Evolutionary conservation across 1,284 basidiomycete genomes (phyloP).

Genomic region (Thelephora terrestris): DNA sequence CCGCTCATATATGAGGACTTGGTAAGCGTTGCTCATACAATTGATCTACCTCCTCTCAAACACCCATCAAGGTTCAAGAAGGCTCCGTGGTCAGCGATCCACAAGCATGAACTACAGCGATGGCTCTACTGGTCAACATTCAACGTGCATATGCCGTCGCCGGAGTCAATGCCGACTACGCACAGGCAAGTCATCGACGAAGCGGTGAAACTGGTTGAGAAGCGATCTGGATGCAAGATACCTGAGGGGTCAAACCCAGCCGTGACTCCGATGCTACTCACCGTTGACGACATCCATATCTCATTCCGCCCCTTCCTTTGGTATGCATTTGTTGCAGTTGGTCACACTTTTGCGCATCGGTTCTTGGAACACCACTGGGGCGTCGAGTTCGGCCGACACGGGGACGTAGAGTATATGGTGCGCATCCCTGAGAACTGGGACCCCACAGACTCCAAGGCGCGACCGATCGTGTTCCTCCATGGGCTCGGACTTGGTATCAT

Average conservation of each 20-base stretch:
- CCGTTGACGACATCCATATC: conserved; percentile 70
- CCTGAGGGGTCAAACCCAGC: conserved; percentile 50
- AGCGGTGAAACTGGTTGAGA: conserved; percentile 55
- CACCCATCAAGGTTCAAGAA: conserved; percentile 55
- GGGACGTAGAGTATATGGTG: conserved; percentile 69
- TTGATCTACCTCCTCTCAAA: conserved; percentile 12
- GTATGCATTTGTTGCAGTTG: conserved; percentile 50
- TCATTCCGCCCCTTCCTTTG: conserved; percentile 60
- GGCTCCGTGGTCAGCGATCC: conserved; percentile 65
- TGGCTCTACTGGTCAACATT: conserved; percentile 87
- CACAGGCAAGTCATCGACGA: conserved; percentile 46
- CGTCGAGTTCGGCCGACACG: conserved; percentile 37
- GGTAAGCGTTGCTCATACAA: conserved; percentile 23
- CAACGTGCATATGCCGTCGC: conserved; percentile 47
- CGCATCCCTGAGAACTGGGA: conserved; percentile 63
- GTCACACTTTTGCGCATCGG: conserved; percentile 41
- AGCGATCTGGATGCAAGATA: conserved; percentile 60
- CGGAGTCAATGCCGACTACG: conserved; percentile 34
- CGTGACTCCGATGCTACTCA: conserved; percentile 59
- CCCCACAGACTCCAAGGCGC: conserved; percentile 32
- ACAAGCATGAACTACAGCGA: conserved; percentile 50
- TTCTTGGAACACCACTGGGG: conserved; percentile 37
- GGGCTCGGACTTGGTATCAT: conserved; percentile 77
- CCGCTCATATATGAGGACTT: conserved; percentile 56
- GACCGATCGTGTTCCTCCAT: conserved; percentile 78